Percentiles rank a stretch among this genome's conserved stretches.
Conservation (phyloP, 768 basidiomycete species). For the Leccinellum rugosiceps region DNA sequence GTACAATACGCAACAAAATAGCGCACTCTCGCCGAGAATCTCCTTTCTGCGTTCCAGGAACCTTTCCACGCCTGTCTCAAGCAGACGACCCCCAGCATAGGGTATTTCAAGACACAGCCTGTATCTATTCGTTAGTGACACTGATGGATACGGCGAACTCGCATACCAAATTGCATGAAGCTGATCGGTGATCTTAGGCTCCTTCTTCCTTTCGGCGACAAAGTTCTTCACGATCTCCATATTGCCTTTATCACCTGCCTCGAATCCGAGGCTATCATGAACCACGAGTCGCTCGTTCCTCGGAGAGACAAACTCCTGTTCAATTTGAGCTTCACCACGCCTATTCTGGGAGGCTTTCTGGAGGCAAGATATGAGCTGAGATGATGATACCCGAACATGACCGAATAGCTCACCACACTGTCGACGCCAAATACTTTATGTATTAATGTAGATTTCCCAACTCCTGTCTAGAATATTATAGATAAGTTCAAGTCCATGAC, state of each 20-base stretch:
- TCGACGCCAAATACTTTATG: slow-evolving; percentile 11
- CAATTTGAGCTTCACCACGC: slow-evolving; percentile 12
- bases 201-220: background rate
- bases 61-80: slow-evolving; percentile 12
- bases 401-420: slow-evolving; percentile 5
- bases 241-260: slow-evolving; percentile 8
- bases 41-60: slow-evolving; percentile 4
- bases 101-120: slow-evolving; percentile 19
- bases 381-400: background rate
- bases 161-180: slow-evolving; percentile 16
- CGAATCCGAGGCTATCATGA: slow-evolving; percentile 18
- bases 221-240: slow-evolving; percentile 4
- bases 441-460: slow-evolving; percentile 15
- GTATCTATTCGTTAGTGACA: background rate
- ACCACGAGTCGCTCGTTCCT: slow-evolving; percentile 14
- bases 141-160: background rate
- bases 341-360: background rate
- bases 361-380: background rate
- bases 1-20: background rate
- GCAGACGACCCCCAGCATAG: slow-evolving; percentile 11
- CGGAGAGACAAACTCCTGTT: slow-evolving; percentile 12
- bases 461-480: slow-evolving; percentile 10
- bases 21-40: slow-evolving; percentile 8
- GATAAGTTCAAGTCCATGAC: background rate
- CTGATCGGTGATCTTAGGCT: slow-evolving; percentile 1